phyloP scores from a whole-genome alignment of 2,329 filamentous ascomycete genomes.

The Phialemonium atrogriseum region DNA sequence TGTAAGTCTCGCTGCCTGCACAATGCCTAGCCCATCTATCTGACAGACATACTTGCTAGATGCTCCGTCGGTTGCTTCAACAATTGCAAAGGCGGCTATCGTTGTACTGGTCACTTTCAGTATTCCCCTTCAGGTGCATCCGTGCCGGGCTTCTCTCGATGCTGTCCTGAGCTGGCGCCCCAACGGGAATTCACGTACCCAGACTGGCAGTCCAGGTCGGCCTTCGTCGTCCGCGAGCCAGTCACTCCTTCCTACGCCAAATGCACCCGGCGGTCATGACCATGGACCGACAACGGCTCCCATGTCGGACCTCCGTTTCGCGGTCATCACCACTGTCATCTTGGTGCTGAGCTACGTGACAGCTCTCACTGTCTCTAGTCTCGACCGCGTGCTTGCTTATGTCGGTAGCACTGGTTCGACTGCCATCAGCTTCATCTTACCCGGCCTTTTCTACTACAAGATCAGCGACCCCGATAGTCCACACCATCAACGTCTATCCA shows the following conservation, averaged over 20 bases:
- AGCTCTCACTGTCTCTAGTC: slow-evolving; percentile 80
- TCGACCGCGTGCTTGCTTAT: slow-evolving; percentile 89
- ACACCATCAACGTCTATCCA: slow-evolving; percentile 77
- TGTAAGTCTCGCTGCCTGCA: slow-evolving; percentile 46
- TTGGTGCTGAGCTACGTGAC: slow-evolving; percentile 79
- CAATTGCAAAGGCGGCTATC: slow-evolving; percentile 89
- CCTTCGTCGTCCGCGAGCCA: slow-evolving; percentile 32
- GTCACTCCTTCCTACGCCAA: slow-evolving; percentile 30
- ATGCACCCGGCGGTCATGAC: slow-evolving; percentile 19
- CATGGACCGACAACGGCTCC: slow-evolving; percentile 46
- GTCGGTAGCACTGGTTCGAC: slow-evolving; percentile 93
- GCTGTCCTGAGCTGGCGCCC: slow-evolving; percentile 92
- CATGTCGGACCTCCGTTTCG: slow-evolving; percentile 85
- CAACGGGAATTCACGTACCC: slow-evolving; percentile 29
- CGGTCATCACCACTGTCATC: slow-evolving; percentile 77
- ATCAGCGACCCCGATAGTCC: slow-evolving; percentile 84
- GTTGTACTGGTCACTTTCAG: slow-evolving; percentile 95
- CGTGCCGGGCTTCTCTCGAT: slow-evolving; percentile 89
- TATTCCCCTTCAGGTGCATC: slow-evolving; percentile 90
- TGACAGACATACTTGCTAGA: slow-evolving; percentile 31
- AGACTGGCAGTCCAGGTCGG: slow-evolving; percentile 21
- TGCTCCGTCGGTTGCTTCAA: slow-evolving; percentile 69
- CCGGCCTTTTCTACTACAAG: slow-evolving; percentile 96
- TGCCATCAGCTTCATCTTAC: slow-evolving; percentile 93
- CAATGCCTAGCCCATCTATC: too few relatives aligned